Evolutionary conservation across 2,329 filamentous ascomycete genomes (phyloP).

Genomic region (Talaromyces amestolkiae): DNA sequence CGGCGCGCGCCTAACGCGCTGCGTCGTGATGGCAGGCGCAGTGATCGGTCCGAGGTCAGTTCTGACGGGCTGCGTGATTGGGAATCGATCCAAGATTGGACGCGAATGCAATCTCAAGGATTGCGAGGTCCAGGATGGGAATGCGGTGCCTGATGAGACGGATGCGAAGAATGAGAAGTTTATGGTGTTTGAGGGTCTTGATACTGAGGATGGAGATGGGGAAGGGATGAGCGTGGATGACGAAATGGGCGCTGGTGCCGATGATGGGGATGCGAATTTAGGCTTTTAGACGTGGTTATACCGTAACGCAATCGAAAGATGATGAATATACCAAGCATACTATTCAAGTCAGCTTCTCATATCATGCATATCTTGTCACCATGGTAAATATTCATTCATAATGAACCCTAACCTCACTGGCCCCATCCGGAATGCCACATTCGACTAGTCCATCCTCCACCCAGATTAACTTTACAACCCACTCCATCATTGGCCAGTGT

Average conservation of each 20-base stretch:
- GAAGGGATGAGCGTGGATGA: conserved; percentile 22
- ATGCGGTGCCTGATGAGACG: conserved; percentile 76
- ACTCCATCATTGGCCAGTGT: background rate
- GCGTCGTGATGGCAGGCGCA: conserved; percentile 88
- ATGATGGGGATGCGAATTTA: conserved; percentile 25
- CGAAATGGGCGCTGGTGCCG: conserved; percentile 9
- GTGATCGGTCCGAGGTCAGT: conserved; percentile 80
- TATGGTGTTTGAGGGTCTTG: conserved; percentile 52
- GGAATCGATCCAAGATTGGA: conserved; percentile 77
- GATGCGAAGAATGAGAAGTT: conserved; percentile 63
- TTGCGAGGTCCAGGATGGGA: conserved; percentile 85
- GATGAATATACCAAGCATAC: background rate
- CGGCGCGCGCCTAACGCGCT: conserved; percentile 82
- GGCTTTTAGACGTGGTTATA: conserved; percentile 20
- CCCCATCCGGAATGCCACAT: background rate
- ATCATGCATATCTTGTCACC: too few relatives aligned
- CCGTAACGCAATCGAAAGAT: background rate
- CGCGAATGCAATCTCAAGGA: conserved; percentile 77
- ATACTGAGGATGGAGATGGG: conserved; percentile 32
- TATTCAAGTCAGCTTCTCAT: too few relatives aligned
- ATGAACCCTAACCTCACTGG: background rate
- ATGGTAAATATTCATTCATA: background rate
- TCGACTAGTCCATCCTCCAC: background rate
- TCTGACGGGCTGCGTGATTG: conserved; percentile 82
- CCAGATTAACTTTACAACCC: background rate